Evolutionary conservation across 352 stramenopile genomes (phyloP).

Genomic region (Globisporangium canariense): DNA sequence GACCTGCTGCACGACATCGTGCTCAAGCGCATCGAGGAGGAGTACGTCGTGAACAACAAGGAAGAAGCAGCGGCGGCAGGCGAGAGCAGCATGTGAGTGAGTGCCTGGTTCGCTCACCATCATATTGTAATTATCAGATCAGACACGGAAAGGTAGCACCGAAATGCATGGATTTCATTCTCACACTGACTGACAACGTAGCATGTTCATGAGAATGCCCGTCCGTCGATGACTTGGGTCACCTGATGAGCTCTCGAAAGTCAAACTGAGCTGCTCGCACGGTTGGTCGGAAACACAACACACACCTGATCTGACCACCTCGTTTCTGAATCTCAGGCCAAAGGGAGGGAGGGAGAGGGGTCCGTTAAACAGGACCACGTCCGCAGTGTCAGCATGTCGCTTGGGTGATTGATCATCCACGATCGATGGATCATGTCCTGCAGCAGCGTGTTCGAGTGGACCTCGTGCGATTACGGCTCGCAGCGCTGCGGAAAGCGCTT

Average conservation of each 20-base stretch:
- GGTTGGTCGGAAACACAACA: too few species aligned
- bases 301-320: not conserved
- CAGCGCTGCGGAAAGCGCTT: not conserved
- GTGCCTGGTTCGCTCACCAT: not conserved
- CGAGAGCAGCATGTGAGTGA: not conserved
- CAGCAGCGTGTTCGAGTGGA: not conserved
- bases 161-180: not conserved
- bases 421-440: not conserved
- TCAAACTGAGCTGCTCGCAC: not conserved
- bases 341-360: too few species aligned
- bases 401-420: not conserved
- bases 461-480: not conserved
- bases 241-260: too few species aligned
- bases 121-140: conserved; percentile 5
- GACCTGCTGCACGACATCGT: conserved; percentile 85
- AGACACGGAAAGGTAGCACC: not conserved
- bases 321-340: conserved; percentile 4
- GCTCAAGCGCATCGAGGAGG: conserved; percentile 78
- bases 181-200: not conserved
- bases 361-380: not conserved
- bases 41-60: conserved; percentile 38
- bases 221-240: too few species aligned
- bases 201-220: too few species aligned
- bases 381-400: not conserved
- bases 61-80: not conserved